Evolutionary conservation across 371 early-diverging fungal species (phyloP), one percentile per base, ranked within the genome.

Genomic region (Syncephalastrum racemosum): DNA sequence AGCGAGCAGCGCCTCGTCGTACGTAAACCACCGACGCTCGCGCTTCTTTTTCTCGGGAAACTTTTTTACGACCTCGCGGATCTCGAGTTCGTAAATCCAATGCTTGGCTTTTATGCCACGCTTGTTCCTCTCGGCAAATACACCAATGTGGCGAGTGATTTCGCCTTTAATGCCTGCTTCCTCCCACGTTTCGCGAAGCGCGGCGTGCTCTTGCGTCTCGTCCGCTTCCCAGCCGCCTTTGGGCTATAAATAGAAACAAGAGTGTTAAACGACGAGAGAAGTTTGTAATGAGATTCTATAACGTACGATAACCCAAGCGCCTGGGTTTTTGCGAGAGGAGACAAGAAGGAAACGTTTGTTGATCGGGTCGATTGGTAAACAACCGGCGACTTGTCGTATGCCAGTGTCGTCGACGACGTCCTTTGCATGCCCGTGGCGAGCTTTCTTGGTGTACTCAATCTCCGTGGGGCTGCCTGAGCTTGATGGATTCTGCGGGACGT

Each of bases 171-270:
- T 70, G 12, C 86, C 86, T 7, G 83, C 84, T 71, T 86, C 87
- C 69, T 86, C 87, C 79, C 83, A 86, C 3, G 87, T 86, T 54
- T 86, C 87, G 40, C 87, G 72, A 13, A 73, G 56, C 6, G 87
- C 87, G 6, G 87, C 87, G 16, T 83, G 78, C 56, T 81, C 83
- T 59, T 81, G 78, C 8, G 84, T 78, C 64, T 86, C 87, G 48
- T 86, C 85, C 23, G 68, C 68, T 59, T 86, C 87, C 87, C 87
- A 86, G 22, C 87, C 87, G 15, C 87, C 87, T 63, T 86, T 86
- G 12, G 86, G 86, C 68, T 80, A 64, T 24, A 46, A 31, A 31
- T 22, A 50, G 52, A 46, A 46, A 19, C 4, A 49, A 23, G 6
- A 5, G 24, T 15, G 53, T n/a, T 46, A 20, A 46, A 54, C 1